These are phyloP conservation scores for Rubia peregrina DNA, from an alignment of 305 asterid genomes.

Conservation along the genomic window DNA sequence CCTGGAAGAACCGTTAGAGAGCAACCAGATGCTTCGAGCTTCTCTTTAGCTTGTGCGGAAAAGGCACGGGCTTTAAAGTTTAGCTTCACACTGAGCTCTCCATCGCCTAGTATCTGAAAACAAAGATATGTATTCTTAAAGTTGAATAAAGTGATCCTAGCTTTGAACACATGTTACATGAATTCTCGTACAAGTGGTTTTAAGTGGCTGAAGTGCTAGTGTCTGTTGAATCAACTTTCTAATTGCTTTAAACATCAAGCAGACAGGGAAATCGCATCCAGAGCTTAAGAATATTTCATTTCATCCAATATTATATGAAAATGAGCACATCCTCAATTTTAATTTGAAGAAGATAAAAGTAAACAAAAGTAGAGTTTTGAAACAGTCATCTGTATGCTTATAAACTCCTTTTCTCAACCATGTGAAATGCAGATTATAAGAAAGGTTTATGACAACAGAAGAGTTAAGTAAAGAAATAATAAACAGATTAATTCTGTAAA, in stretches of 20 bases:
- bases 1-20: constrained; percentile 71
- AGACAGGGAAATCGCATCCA: not conserved
- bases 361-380: not conserved
- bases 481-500: not conserved
- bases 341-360: not conserved
- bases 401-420: not conserved
- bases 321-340: not conserved
- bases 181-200: not conserved
- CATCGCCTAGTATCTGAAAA: constrained; percentile 76
- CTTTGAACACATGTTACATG: not conserved
- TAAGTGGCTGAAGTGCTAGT: not conserved
- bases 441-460: not conserved
- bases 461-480: not conserved
- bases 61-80: constrained; percentile 80
- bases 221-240: not conserved
- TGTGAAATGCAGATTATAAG: not conserved
- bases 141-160: not conserved
- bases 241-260: not conserved
- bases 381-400: not conserved
- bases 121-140: not conserved
- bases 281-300: not conserved
- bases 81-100: constrained; percentile 68
- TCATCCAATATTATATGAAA: not conserved
- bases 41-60: constrained; percentile 72
- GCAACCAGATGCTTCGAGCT: constrained; percentile 78